These are phyloP conservation scores for Malassezia japonica DNA, from an alignment of 1,284 basidiomycete genomes.

Conservation along the genomic window DNA sequence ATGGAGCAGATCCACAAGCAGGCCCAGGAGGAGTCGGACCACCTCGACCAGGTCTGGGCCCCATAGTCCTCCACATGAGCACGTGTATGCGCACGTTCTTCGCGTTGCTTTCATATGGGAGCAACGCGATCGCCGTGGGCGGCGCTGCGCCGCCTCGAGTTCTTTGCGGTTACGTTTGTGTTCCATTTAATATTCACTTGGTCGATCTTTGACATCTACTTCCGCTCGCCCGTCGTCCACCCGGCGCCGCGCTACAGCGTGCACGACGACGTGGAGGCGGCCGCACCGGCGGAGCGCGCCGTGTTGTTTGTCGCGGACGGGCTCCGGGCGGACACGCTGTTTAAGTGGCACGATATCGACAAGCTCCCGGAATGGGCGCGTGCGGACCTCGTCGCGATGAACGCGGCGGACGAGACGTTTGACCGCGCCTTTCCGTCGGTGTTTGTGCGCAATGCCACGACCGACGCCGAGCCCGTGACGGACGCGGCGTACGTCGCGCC, in stretches of 20 bases:
- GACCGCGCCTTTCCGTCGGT: slow-evolving; percentile 4
- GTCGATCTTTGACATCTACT: slow-evolving; percentile 74
- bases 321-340: slow-evolving; percentile 70
- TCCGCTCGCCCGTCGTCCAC: slow-evolving; percentile 54
- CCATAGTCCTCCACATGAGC: neutral
- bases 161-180: slow-evolving; percentile 50
- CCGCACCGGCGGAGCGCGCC: slow-evolving; percentile 58
- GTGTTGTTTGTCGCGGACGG: slow-evolving; percentile 68
- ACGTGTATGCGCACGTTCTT: neutral
- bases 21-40: slow-evolving; percentile 20
- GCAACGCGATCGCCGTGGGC: neutral
- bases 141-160: slow-evolving; percentile 21
- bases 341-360: slow-evolving; percentile 49
- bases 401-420: neutral
- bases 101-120: neutral
- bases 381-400: neutral
- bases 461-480: neutral
- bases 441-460: neutral
- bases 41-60: slow-evolving; percentile 26
- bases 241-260: slow-evolving; percentile 28
- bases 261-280: neutral
- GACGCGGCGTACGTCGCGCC: slow-evolving; percentile 56
- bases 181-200: slow-evolving; percentile 36
- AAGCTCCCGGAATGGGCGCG: slow-evolving; percentile 25
- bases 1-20: slow-evolving; percentile 11